Evolutionary conservation across 768 basidiomycete species (phyloP), one percentile per base, ranked within the genome.

Genomic region (Hemileccinum rubropunctum): DNA sequence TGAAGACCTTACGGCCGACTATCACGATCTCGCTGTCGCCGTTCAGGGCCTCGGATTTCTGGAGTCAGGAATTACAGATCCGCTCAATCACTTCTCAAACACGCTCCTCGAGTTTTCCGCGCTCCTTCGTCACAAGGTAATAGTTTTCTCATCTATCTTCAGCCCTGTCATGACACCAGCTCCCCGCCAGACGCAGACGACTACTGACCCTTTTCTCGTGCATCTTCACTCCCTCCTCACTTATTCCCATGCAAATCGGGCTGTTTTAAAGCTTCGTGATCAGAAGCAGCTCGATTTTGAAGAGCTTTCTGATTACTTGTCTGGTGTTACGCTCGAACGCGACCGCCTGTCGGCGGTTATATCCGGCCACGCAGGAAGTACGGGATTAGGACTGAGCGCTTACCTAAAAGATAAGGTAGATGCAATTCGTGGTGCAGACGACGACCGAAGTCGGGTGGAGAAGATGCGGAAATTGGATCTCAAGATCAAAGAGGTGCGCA

Each of bases 251-350:
- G 86, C 91, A 27, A 95, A 98, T 58, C 86, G 91, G 45, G 83
- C 88, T n/a, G 92, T 98, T 18, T 79, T 99, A 57, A 95, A 91
- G 69, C 78, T 97, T 27, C 84, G 97, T 39, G 97, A 98, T 66
- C 97, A 98, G 71, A 99, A 98, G 68, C 97, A 99, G 67, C 82
- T 98, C 48, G 97, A 99, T 64, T 95, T 98, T 56, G 97, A 99
- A 70, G 95, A 98, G 66, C 79, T 98, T 9, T 92, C 93, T 2
- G 90, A 93, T 45, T 98, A 98, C 68, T 77, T 99, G 12, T 89
- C 90, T 6, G 89, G 88, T n/a, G 85, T 98, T 39, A 93, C 91
- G 1, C 76, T 84, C 11, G 97, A 99, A 70, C 85, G 97, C 18
- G 97, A 99, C 63, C 77, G 97, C 39, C 75, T 99, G 10, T 84